Evolutionary conservation across 2,329 filamentous ascomycete genomes (phyloP), one percentile per base, ranked within the genome.

Genomic region (Corinectria fuckeliana): DNA sequence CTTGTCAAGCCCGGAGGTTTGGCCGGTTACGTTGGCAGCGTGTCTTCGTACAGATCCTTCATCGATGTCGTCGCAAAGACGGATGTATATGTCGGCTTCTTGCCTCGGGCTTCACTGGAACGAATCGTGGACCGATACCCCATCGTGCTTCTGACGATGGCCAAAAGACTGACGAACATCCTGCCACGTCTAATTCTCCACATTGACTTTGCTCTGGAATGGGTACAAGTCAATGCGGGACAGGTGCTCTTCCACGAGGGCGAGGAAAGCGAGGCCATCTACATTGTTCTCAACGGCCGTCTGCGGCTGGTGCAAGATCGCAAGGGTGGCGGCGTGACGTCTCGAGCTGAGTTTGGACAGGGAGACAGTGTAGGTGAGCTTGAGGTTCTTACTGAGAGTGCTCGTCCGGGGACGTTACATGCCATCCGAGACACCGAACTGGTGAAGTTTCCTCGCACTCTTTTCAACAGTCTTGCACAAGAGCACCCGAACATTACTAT

Each of bases 401-500:
- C 85, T 5, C 88, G 96, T n/a, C 89, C 94, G 11, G 93, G 92
- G 2, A 97, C 94, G 1, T 79, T 99, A 13, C 94, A 98, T 72
- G 95, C 95, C 5, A 99, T 99, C 68, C 91, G 95, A 57, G 95
- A 98, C 65, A 98, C 95, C 0, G 95, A 99, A 73, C 80, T 99
- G 25, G 94, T 96, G 58, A 98, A 97, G 70, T 97, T 99, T 60
- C 95, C 95, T 1, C 91, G 94, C 58, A 97, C 92, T 0, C 80
- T 99, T 1, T 99, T 99, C 82, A 99, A 99, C 80, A 99, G 95
- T 72, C 85, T 99, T 52, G 95, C 95, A 0, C 90, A 97, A 72
- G 95, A 99, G 72, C 95, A 99, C 71, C 95, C 95, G 5, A 96
- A 93, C 41, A 99, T 99, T 71, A 98, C 95, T 0, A 98, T 99